Percentiles rank a stretch among this genome's conserved stretches.
These are phyloP conservation scores for Ricinus communis DNA, from an alignment of 345 rosid genomes.

Conservation along the genomic window DNA sequence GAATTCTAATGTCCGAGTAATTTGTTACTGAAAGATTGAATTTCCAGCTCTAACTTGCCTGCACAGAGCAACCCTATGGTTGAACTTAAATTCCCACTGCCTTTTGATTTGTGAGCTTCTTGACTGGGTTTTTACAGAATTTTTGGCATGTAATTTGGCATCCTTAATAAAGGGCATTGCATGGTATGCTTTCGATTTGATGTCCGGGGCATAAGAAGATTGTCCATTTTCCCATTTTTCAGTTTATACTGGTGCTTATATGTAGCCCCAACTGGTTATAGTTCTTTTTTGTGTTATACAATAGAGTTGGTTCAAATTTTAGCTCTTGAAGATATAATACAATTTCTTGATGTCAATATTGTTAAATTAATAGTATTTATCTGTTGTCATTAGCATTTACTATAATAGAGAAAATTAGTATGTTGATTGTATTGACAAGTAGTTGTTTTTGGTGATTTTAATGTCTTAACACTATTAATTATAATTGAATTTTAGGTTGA, in stretches of 20 bases:
- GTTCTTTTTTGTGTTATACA: background rate
- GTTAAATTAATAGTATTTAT: background rate
- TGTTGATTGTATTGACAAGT: background rate
- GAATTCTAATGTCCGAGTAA: background rate
- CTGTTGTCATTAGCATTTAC: conserved; percentile 3
- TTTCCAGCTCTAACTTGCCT: background rate
- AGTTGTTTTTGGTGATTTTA: background rate
- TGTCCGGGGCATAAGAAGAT: no score
- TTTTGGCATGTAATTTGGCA: background rate
- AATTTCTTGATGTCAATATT: background rate
- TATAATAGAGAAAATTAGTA: background rate
- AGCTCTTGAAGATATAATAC: no score
- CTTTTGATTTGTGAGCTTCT: no score
- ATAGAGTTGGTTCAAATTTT: no score
- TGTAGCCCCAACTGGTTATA: background rate
- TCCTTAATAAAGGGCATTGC: no score
- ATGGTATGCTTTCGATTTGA: background rate
- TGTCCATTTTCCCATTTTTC: background rate
- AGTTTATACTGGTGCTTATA: background rate
- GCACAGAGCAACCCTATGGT: background rate
- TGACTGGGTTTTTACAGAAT: background rate
- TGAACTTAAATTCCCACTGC: background rate
- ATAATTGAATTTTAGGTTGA: conserved; percentile 55
- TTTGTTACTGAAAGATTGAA: background rate
- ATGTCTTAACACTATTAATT: no score